phyloP scores from a whole-genome alignment of 352 stramenopile genomes.

The Pythium aphanidermatum region DNA sequence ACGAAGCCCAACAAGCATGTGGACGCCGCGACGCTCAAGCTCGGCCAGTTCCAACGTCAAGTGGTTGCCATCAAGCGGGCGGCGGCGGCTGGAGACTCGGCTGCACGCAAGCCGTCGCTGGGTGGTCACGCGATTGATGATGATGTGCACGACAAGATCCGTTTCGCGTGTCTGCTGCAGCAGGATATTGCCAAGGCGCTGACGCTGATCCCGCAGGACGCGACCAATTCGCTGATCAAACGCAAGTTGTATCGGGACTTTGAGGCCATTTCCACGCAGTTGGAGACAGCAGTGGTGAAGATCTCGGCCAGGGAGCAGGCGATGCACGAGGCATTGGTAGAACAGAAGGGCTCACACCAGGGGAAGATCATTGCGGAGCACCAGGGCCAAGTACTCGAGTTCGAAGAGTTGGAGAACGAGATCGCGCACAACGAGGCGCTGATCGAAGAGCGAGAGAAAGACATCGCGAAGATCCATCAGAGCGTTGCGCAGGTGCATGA shows the following conservation, averaged over 20 bases:
- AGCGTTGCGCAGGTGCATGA: slow-evolving; percentile 89
- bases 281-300: slow-evolving; percentile 60
- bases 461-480: slow-evolving; percentile 84
- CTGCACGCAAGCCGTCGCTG: slow-evolving; percentile 4
- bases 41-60: slow-evolving; percentile 82
- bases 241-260: slow-evolving; percentile 82
- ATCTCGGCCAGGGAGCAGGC: slow-evolving; percentile 60
- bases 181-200: slow-evolving; percentile 73
- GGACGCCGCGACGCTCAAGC: slow-evolving; percentile 64
- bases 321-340: slow-evolving; percentile 41
- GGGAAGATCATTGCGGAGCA: slow-evolving; percentile 60
- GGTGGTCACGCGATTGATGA: slow-evolving; percentile 40
- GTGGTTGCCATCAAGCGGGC: slow-evolving; percentile 73
- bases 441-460: slow-evolving; percentile 85
- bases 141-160: slow-evolving; percentile 79
- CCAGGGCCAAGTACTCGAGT: slow-evolving; percentile 71
- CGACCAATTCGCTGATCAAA: slow-evolving; percentile 62
- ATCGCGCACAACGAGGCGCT: slow-evolving; percentile 86
- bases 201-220: slow-evolving; percentile 45
- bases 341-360: slow-evolving; percentile 25
- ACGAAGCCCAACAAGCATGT: slow-evolving; percentile 46
- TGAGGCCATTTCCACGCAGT: slow-evolving; percentile 61
- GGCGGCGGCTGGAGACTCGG: slow-evolving; percentile 9
- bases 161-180: slow-evolving; percentile 75
- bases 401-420: slow-evolving; percentile 76